Conservation (phyloP, 2,329 filamentous ascomycete species). For the Neocucurbitaria cava region DNA sequence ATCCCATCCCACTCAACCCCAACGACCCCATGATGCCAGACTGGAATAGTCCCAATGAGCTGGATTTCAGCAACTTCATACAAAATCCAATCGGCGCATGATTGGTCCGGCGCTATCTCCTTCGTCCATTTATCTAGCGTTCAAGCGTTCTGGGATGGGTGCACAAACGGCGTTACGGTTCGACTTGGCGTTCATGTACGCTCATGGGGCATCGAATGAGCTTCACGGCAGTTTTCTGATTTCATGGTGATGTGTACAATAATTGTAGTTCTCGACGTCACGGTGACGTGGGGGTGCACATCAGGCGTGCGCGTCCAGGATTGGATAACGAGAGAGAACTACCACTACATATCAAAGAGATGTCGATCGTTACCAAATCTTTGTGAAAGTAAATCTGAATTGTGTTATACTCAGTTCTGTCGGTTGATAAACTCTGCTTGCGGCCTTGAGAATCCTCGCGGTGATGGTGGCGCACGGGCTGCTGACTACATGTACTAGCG, state of each 20-base stretch:
- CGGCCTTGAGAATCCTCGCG: background rate
- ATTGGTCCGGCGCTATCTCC: conserved; percentile 23
- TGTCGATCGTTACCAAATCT: background rate
- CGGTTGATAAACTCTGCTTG: background rate
- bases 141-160: conserved; percentile 40
- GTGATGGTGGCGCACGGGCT: background rate
- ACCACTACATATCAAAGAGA: background rate
- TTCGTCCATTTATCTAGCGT: conserved; percentile 39
- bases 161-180: conserved; percentile 27
- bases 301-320: background rate
- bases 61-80: conserved; percentile 49
- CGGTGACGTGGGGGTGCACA: background rate
- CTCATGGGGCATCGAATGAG: conserved; percentile 10
- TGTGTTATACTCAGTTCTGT: conserved; percentile 7
- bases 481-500: conserved; percentile 10
- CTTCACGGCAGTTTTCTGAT: background rate
- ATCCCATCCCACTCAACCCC: conserved; percentile 37
- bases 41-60: conserved; percentile 43
- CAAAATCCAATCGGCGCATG: conserved; percentile 43
- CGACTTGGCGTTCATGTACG: conserved; percentile 30
- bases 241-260: background rate
- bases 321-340: background rate
- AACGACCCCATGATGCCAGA: conserved; percentile 44
- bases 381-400: conserved; percentile 10
- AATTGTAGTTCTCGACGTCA: too few relatives aligned